Conservation (phyloP, 306 rosid genomes). For the Ormosia semicastrata region DNA sequence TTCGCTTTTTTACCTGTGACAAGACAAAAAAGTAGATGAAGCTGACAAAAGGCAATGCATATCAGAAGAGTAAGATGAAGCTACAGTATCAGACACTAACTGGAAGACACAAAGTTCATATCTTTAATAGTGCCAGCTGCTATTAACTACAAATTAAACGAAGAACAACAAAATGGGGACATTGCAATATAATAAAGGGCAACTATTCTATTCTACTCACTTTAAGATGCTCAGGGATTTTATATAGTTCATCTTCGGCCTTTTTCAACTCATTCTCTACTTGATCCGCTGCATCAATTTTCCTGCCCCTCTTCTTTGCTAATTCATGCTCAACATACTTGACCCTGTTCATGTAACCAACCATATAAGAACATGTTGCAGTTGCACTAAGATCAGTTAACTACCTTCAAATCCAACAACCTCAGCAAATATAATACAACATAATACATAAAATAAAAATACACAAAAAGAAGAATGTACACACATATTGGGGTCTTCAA, state of each 20-base stretch:
- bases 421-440: neutral
- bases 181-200: neutral
- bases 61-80: neutral
- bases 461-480: neutral
- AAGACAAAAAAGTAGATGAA: neutral
- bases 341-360: constrained; percentile 48
- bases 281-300: constrained; percentile 57
- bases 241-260: constrained; percentile 91
- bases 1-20: constrained; percentile 85
- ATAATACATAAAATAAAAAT: neutral
- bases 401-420: constrained; percentile 7
- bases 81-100: neutral
- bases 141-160: neutral
- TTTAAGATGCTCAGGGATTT: constrained; percentile 97
- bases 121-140: neutral
- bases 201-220: constrained; percentile 40
- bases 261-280: constrained; percentile 80
- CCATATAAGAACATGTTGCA: neutral
- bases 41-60: neutral
- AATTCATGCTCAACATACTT: constrained; percentile 73
- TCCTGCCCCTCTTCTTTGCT: constrained; percentile 92
- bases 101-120: neutral
- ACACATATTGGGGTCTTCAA: constrained; percentile 95
- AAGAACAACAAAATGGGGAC: neutral
- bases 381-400: neutral